Conservation (phyloP, 2,329 filamentous ascomycete species). For the Exophiala viscosa region DNA sequence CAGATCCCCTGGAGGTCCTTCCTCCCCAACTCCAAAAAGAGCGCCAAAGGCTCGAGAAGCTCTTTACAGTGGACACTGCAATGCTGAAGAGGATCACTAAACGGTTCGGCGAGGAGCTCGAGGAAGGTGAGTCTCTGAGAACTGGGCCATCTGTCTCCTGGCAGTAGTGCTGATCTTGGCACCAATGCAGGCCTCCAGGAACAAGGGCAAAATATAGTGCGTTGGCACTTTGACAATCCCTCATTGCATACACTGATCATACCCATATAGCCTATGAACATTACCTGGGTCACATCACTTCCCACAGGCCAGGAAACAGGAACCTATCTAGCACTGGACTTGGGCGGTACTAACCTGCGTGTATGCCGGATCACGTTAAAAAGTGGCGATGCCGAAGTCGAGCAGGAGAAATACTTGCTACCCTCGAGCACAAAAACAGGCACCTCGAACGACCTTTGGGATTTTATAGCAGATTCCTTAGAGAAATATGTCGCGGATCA, state of each 20-base stretch:
- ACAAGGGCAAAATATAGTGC: slow-evolving; percentile 9
- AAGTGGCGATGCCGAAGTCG: slow-evolving; percentile 84
- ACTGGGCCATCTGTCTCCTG: background rate
- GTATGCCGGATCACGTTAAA: slow-evolving; percentile 88
- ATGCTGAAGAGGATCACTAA: slow-evolving; percentile 83
- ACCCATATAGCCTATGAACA: slow-evolving; percentile 77
- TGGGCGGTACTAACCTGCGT: slow-evolving; percentile 86
- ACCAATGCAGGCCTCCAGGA: background rate
- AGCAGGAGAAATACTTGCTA: slow-evolving; percentile 83
- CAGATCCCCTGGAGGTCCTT: slow-evolving; percentile 34
- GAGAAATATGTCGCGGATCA: slow-evolving; percentile 86
- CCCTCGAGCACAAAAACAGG: slow-evolving; percentile 78
- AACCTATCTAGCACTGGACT: slow-evolving; percentile 76
- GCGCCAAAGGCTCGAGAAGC: slow-evolving; percentile 71
- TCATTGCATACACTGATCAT: slow-evolving; percentile 5
- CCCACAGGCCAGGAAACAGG: slow-evolving; percentile 82
- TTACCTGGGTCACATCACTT: slow-evolving; percentile 89
- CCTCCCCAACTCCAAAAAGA: slow-evolving; percentile 69
- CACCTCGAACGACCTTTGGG: slow-evolving; percentile 75
- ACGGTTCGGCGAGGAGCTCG: slow-evolving; percentile 77
- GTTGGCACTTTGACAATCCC: background rate
- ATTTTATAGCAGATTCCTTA: slow-evolving; percentile 88
- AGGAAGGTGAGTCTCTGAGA: slow-evolving; percentile 58
- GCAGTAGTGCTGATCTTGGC: background rate
- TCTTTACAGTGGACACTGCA: slow-evolving; percentile 67